Evolutionary conservation across 495 filamentous ascomycete species (phyloP), one percentile per base, ranked within the genome.

Genomic region (Aspergillus conjunctus): DNA sequence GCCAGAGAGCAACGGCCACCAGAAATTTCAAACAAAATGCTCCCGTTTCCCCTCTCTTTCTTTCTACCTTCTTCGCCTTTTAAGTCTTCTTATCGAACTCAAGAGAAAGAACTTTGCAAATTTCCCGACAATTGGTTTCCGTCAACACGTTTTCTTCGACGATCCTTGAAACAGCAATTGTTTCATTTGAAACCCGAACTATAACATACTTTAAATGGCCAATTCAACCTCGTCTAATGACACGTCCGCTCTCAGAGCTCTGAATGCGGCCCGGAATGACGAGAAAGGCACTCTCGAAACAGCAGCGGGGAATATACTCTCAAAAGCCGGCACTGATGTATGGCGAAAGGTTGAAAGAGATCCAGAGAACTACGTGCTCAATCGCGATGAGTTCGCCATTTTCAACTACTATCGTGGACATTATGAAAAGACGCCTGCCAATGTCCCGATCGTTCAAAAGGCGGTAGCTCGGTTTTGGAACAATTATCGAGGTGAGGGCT

Each of bases 341-440:
- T 91, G 88, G 89, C 65, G 59, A 7, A 86, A 79, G 57, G 76
- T 94, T 26, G 62, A 84, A 54, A 75, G 74, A 5, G 72, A 85
- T 39, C 87, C 85, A 5, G 72, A 82, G n/a, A 70, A 70, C 8
- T 92, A 91, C 70, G 66, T 92, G 15, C 83, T 93, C 72, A 83
- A 72, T 10, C 76, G 79, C 54, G 82, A 89, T 64, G 89, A 94
- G 68, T 92, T 91, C 62, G 82, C 88, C 15, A 77, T 94, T 30
- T 91, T 92, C 81, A 93, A 78, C 71, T 92, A 85, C 67, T 91
- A 86, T 69, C 84, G 87, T 45, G 63, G 73, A 20, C 81, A 84
- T 1, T 91, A 86, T 62, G 66, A 73, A 11, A 80, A 78, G 26
- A 68, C 66, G 7, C 49, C 60, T 15, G 39, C 44, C 33, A 60